Evolutionary conservation across 495 filamentous ascomycete genomes (phyloP).

Genomic region (Penicillium macrosclerotiorum): DNA sequence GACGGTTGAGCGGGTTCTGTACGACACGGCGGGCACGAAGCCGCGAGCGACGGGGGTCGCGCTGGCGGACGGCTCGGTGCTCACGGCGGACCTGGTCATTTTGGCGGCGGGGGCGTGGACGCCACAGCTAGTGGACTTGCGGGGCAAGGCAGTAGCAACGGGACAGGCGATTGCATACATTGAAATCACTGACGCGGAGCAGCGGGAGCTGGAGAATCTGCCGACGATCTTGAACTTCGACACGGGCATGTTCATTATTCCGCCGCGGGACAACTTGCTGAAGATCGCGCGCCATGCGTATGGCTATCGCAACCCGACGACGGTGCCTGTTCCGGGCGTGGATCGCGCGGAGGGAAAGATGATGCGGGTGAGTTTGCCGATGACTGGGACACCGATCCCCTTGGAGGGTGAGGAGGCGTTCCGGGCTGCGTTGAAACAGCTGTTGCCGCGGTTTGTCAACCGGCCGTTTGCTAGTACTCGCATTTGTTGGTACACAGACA

Average conservation of each 20-base stretch:
- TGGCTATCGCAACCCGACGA: constrained; percentile 72
- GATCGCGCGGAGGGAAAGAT: constrained; percentile 10
- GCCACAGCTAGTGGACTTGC: constrained; percentile 68
- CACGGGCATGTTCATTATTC: constrained; percentile 80
- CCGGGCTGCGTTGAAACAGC: constrained; percentile 56
- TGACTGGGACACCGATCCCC: constrained; percentile 35
- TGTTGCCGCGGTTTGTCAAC: constrained; percentile 61
- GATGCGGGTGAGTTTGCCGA: constrained; percentile 44
- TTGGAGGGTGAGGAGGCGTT: constrained; percentile 64
- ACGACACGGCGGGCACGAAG: constrained; percentile 20
- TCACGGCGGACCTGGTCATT: constrained; percentile 71
- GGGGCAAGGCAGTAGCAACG: constrained; percentile 71
- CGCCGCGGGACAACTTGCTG: constrained; percentile 65
- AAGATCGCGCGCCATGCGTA: constrained; percentile 82
- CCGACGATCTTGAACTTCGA: constrained; percentile 78
- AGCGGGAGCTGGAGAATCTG: constrained; percentile 57
- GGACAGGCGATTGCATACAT: constrained; percentile 83
- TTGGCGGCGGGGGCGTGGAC: constrained; percentile 89
- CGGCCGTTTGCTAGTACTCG: constrained; percentile 67
- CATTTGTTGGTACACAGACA: constrained; percentile 90
- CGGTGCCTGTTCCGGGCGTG: constrained; percentile 38
- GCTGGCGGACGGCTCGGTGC: constrained; percentile 47
- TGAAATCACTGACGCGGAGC: constrained; percentile 64
- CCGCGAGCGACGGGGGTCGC: constrained; percentile 49
- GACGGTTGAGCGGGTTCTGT: constrained; percentile 57